A percentile compares a stretch with the other conserved stretches of the same genome.
Conservation (phyloP, 352 stramenopile genomes). For the Phytophthora fragariaefolia region DNA sequence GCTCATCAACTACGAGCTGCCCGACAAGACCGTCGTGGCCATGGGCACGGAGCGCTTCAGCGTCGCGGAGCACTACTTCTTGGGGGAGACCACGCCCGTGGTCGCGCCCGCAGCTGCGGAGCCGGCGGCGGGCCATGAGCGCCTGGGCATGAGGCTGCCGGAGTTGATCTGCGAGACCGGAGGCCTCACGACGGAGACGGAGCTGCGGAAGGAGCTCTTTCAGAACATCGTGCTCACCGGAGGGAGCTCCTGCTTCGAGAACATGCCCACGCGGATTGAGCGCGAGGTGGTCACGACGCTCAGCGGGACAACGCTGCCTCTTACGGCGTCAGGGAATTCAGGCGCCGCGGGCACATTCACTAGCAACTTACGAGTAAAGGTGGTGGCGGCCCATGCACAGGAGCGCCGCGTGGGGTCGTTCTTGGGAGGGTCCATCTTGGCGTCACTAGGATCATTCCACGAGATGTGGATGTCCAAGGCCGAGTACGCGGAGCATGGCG, state of each 20-base stretch:
- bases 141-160: constrained; percentile 58
- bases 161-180: constrained; percentile 72
- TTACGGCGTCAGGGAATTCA: constrained; percentile 23
- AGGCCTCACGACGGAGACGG: constrained; percentile 68
- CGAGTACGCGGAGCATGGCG: constrained; percentile 98
- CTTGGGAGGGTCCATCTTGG: constrained; percentile 97
- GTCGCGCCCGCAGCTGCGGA: constrained; percentile 10
- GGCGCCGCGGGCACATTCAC: constrained; percentile 23
- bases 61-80: constrained; percentile 91
- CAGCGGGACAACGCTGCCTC: constrained; percentile 42
- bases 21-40: constrained; percentile 83
- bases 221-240: constrained; percentile 86
- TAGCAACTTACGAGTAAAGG: constrained; percentile 71
- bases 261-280: constrained; percentile 74
- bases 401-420: constrained; percentile 79
- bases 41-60: constrained; percentile 90
- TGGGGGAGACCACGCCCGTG: constrained; percentile 15
- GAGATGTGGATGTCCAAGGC: constrained; percentile 99
- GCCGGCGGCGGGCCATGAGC: not conserved
- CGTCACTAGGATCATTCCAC: constrained; percentile 97
- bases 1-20: constrained; percentile 82
- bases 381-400: constrained; percentile 66
- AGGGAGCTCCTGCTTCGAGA: constrained; percentile 86
- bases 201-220: constrained; percentile 81
- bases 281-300: constrained; percentile 71